Conservation (phyloP, 129 eudicot genomes). For the Silybum marianum region DNA sequence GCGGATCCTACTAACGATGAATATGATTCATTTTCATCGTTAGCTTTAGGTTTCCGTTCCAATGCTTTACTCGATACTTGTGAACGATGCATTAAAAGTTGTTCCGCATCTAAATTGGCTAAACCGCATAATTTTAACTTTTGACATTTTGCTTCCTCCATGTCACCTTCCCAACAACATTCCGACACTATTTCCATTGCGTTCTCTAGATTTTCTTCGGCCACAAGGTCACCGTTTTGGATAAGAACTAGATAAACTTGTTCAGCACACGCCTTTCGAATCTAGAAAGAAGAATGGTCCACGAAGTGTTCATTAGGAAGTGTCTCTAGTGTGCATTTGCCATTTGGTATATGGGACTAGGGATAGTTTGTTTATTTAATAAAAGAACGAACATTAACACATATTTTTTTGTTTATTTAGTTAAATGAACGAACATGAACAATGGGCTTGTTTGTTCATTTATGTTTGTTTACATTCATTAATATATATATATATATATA, state of each 20-base stretch:
- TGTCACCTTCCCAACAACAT: constrained; percentile 95
- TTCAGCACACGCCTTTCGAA: constrained; percentile 91
- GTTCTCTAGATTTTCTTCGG: constrained; percentile 56
- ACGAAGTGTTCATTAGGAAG: neutral
- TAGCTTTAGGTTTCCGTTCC: constrained; percentile 27
- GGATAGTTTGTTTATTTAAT: too few species aligned
- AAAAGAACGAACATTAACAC: too few species aligned
- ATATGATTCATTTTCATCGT: constrained; percentile 76
- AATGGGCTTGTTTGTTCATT: too few species aligned
- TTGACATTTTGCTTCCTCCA: constrained; percentile 73
- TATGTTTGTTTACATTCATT: too few species aligned
- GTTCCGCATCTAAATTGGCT: constrained; percentile 57
- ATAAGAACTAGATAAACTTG: constrained; percentile 94
- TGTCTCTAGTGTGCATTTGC: neutral
- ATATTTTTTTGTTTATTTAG: too few species aligned
- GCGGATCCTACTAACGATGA: constrained; percentile 81
- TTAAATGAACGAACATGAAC: too few species aligned
- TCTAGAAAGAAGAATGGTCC: constrained; percentile 38
- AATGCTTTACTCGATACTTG: constrained; percentile 25
- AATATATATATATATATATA: too few species aligned
- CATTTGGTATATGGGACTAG: too few species aligned
- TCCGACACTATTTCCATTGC: constrained; percentile 80
- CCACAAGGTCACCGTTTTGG: constrained; percentile 68
- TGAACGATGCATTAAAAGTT: constrained; percentile 30
- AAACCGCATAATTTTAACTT: constrained; percentile 48